Evolutionary conservation across 352 stramenopile genomes (phyloP).

Genomic region (Albugo laibachii): DNA sequence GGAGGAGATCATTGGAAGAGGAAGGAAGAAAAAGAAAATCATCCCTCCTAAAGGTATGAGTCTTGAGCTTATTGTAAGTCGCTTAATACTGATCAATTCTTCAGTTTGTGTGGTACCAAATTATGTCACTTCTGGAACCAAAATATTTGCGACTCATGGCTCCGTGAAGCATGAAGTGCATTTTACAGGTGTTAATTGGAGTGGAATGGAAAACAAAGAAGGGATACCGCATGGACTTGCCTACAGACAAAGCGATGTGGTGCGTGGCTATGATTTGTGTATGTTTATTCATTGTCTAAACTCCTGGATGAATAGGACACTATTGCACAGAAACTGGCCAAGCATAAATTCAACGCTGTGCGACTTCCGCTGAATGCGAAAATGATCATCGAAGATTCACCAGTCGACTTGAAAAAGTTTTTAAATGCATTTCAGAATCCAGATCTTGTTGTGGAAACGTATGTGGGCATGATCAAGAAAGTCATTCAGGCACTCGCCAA

Average conservation of each 20-base stretch:
- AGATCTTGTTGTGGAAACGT: constrained; percentile 38
- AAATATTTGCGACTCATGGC: constrained; percentile 41
- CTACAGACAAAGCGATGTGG: constrained; percentile 37
- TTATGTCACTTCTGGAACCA: constrained; percentile 31
- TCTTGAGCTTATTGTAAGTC: background rate
- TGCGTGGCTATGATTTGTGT: constrained; percentile 1
- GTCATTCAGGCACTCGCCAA: constrained; percentile 64
- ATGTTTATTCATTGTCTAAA: background rate
- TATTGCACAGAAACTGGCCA: constrained; percentile 34
- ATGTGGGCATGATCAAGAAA: constrained; percentile 74
- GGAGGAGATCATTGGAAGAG: constrained; percentile 17
- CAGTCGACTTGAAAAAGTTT: constrained; percentile 35
- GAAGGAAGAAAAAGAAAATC: constrained; percentile 12
- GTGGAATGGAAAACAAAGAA: constrained; percentile 65
- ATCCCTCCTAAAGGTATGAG: constrained; percentile 21
- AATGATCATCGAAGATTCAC: constrained; percentile 54
- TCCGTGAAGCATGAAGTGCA: constrained; percentile 35
- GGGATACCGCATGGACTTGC: constrained; percentile 57
- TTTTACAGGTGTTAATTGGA: constrained; percentile 79
- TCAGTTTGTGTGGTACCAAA: constrained; percentile 47
- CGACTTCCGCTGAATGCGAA: constrained; percentile 65
- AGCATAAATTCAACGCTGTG: constrained; percentile 56
- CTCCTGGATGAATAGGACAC: constrained; percentile 11
- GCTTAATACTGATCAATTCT: background rate
- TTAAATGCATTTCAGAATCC: constrained; percentile 29